Evolutionary conservation across 768 basidiomycete genomes (phyloP).

Genomic region (Fomitopsis serialis): DNA sequence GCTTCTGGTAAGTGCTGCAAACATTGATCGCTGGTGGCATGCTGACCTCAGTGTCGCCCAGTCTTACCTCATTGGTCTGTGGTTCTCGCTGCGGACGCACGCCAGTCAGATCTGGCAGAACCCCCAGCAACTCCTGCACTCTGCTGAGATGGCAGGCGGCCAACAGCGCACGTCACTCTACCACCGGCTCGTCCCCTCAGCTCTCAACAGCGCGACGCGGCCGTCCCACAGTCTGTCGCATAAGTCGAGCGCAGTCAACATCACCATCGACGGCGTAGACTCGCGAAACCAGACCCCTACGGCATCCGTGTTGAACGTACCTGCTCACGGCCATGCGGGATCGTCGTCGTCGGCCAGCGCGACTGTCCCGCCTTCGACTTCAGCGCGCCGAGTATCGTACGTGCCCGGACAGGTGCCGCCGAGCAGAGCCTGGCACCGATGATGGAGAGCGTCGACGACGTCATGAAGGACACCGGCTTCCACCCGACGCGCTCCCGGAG

Average conservation of each 20-base stretch:
- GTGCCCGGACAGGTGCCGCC: constrained; percentile 29
- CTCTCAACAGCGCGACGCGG: not conserved
- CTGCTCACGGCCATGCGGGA: not conserved
- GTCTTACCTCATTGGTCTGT: constrained; percentile 96
- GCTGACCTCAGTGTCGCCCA: constrained; percentile 25
- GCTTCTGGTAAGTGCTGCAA: constrained; percentile 72
- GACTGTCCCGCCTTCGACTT: constrained; percentile 6
- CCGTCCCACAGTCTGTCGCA: constrained; percentile 30
- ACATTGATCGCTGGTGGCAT: constrained; percentile 1
- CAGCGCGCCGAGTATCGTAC: constrained; percentile 44
- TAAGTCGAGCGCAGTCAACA: constrained; percentile 41
- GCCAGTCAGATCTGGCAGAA: constrained; percentile 99
- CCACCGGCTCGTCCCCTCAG: constrained; percentile 45
- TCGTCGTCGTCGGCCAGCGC: constrained; percentile 25
- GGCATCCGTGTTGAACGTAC: constrained; percentile 4
- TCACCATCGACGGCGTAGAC: constrained; percentile 22
- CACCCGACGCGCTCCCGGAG: constrained; percentile 51
- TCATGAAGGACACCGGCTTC: constrained; percentile 56
- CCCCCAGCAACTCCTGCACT: constrained; percentile 76
- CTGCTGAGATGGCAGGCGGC: constrained; percentile 45
- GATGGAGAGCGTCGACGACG: constrained; percentile 73
- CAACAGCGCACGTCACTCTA: constrained; percentile 57
- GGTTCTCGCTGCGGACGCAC: constrained; percentile 98
- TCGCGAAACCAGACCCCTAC: constrained; percentile 36
- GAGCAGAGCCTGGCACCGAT: constrained; percentile 51